These are phyloP conservation scores for Nakazawaea anatomiae DNA, from an alignment of 805 yeast species.

Conservation along the genomic window DNA sequence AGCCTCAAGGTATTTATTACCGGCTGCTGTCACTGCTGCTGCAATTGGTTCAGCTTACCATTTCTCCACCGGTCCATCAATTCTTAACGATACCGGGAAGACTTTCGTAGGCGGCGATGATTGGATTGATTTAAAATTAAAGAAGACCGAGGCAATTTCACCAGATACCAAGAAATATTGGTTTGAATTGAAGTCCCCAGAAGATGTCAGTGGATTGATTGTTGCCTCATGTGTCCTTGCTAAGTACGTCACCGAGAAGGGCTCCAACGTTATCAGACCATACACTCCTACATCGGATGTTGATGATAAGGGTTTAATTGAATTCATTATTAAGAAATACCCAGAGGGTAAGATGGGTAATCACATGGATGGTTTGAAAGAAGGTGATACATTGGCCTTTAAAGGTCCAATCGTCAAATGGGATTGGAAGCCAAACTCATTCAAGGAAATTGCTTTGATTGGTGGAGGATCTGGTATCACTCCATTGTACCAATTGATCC, in stretches of 20 bases:
- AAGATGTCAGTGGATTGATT: constrained; percentile 67
- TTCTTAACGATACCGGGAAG: constrained; percentile 31
- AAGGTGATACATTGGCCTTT: constrained; percentile 78
- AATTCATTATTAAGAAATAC: constrained; percentile 80
- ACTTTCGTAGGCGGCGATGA: constrained; percentile 58
- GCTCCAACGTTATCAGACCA: constrained; percentile 80
- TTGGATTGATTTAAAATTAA: constrained; percentile 65
- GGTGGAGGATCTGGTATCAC: constrained; percentile 99
- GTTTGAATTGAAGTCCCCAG: constrained; percentile 58
- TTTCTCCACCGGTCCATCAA: constrained; percentile 23
- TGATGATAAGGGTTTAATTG: constrained; percentile 66
- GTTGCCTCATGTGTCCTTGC: constrained; percentile 78
- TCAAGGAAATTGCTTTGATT: constrained; percentile 69
- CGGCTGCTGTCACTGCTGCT: constrained; percentile 37
- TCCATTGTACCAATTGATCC: constrained; percentile 85
- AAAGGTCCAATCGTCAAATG: constrained; percentile 93
- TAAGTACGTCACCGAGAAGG: constrained; percentile 78
- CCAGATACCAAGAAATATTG: constrained; percentile 62
- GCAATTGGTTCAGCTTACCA: constrained; percentile 33
- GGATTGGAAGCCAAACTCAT: constrained; percentile 85
- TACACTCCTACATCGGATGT: constrained; percentile 81
- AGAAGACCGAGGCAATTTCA: constrained; percentile 43
- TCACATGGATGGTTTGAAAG: constrained; percentile 65
- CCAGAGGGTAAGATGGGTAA: constrained; percentile 78
- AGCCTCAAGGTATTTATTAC: constrained; percentile 3